These are phyloP conservation scores for Sporodiniella umbellata DNA, from an alignment of 371 early-diverging fungal species.

Conservation along the genomic window DNA sequence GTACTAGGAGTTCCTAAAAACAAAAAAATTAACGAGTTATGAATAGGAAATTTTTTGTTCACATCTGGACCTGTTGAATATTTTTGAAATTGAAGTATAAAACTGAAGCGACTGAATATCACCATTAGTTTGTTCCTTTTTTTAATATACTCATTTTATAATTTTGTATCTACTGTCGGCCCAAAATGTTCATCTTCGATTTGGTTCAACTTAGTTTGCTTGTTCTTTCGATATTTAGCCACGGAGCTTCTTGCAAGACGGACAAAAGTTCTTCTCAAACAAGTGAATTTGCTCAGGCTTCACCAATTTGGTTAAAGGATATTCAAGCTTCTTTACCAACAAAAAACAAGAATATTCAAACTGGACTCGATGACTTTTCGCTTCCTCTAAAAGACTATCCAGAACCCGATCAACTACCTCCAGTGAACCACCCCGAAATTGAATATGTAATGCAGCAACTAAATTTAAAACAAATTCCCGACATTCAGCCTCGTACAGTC, in stretches of 20 bases:
- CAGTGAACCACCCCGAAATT: conserved; percentile 42
- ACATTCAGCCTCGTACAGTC: conserved; percentile 20
- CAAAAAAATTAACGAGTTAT: background rate
- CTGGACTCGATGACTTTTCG: conserved; percentile 3
- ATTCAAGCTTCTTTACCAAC: conserved; percentile 33
- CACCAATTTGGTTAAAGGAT: conserved; percentile 31
- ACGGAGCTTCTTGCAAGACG: background rate
- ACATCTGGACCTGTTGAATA: conserved; percentile 2
- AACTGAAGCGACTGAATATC: background rate
- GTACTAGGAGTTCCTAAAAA: background rate
- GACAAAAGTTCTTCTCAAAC: background rate
- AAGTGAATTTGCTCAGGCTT: conserved; percentile 13
- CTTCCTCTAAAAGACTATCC: conserved; percentile 28
- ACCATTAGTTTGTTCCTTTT: conserved; percentile 1
- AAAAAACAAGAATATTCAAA: conserved; percentile 18
- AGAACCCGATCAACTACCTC: conserved; percentile 20
- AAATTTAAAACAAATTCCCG: conserved; percentile 48
- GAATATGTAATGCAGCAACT: conserved; percentile 39
- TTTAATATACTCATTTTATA: background rate
- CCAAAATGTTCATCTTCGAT: too few relatives aligned
- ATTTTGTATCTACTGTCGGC: too few relatives aligned
- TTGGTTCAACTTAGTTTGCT: too few relatives aligned
- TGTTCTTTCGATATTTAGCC: too few relatives aligned
- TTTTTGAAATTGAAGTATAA: background rate
- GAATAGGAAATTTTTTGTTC: background rate